Evolutionary conservation across 139 green algal genomes (phyloP).

Genomic region (Coccomyxa sp.): DNA sequence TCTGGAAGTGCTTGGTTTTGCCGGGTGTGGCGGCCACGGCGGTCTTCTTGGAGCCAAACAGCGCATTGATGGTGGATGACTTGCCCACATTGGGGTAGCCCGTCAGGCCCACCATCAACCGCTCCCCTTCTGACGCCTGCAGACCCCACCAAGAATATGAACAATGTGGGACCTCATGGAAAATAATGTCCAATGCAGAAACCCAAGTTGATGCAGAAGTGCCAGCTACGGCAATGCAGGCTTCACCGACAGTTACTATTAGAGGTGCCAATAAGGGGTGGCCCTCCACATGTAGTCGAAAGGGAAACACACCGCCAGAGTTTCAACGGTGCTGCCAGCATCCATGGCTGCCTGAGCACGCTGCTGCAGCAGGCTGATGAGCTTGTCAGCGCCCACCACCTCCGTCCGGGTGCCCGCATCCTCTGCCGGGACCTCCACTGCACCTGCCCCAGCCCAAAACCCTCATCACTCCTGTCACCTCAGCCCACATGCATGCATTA

Average conservation of each 20-base stretch:
- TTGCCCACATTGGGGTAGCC: constrained; percentile 99
- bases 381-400: constrained; percentile 42
- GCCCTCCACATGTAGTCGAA: not conserved
- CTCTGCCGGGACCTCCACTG: not conserved
- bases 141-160: not conserved
- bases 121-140: constrained; percentile 6
- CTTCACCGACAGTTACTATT: too few relatives aligned
- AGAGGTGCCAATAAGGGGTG: not conserved
- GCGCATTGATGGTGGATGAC: constrained; percentile 88
- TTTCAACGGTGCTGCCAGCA: not conserved
- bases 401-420: constrained; percentile 25
- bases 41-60: constrained; percentile 95
- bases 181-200: not conserved
- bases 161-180: not conserved
- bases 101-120: constrained; percentile 80
- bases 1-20: constrained; percentile 99
- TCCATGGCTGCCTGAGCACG: constrained; percentile 22
- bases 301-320: not conserved
- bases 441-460: not conserved
- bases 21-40: constrained; percentile 91
- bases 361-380: constrained; percentile 34
- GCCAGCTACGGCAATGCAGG: too few relatives aligned
- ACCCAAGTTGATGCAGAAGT: not conserved
- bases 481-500: not conserved
- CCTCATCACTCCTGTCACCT: not conserved